Evolutionary conservation across 345 rosid species (phyloP).

Genomic region (Boechera stricta): DNA sequence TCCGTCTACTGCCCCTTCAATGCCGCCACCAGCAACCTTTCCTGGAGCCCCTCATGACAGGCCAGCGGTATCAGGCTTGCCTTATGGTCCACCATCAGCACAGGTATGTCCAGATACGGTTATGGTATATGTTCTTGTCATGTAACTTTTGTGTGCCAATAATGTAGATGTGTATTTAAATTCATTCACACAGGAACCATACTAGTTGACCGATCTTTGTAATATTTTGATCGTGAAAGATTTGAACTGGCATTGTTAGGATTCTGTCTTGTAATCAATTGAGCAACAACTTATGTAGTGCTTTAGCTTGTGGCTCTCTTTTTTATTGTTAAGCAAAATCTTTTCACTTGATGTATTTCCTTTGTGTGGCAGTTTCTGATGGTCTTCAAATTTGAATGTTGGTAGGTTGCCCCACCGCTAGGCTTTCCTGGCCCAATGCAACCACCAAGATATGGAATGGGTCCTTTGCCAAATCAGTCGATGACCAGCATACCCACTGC

Average conservation of each 20-base stretch:
- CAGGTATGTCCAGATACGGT: slow-evolving; percentile 59
- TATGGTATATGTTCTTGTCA: slow-evolving; percentile 31
- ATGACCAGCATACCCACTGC: slow-evolving; percentile 82
- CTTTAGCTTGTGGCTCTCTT: slow-evolving; percentile 23
- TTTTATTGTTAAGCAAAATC: slow-evolving; percentile 14
- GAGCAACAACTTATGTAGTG: slow-evolving; percentile 5
- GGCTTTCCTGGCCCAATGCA: slow-evolving; percentile 65
- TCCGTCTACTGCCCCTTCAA: slow-evolving; percentile 52
- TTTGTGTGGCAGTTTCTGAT: slow-evolving; percentile 39
- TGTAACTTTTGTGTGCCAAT: slow-evolving; percentile 10
- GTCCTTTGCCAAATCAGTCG: slow-evolving; percentile 79
- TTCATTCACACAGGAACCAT: slow-evolving; percentile 6
- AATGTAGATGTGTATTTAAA: neutral
- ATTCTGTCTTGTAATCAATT: slow-evolving; percentile 23
- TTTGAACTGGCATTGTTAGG: slow-evolving; percentile 2
- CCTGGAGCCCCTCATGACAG: slow-evolving; percentile 57
- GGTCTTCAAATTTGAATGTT: slow-evolving; percentile 44
- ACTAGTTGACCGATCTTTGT: neutral
- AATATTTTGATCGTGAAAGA: slow-evolving; percentile 12
- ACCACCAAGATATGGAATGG: slow-evolving; percentile 80
- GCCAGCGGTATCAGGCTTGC: slow-evolving; percentile 54
- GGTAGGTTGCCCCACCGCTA: slow-evolving; percentile 66
- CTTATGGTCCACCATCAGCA: slow-evolving; percentile 72
- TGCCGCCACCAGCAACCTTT: slow-evolving; percentile 51
- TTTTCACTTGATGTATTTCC: slow-evolving; percentile 38